phyloP scores from a whole-genome alignment of 768 basidiomycete species.

The Mycena vitilis region DNA sequence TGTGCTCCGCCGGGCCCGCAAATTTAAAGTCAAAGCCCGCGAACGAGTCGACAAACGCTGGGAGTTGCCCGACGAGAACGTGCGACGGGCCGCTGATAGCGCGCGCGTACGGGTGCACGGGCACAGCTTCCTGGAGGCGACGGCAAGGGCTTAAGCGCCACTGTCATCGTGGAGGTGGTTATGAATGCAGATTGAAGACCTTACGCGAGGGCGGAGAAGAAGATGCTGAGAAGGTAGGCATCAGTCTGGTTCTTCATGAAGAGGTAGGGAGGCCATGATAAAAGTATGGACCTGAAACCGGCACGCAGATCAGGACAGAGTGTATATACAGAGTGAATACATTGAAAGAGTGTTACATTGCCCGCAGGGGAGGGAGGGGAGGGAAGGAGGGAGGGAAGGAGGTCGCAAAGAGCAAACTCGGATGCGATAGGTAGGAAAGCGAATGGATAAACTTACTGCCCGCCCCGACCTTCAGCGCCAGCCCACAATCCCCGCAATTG shows the following conservation, averaged over 20 bases:
- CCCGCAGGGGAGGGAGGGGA: too few relatives aligned
- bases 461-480: slow-evolving; percentile 76
- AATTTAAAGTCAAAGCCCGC: slow-evolving; percentile 45
- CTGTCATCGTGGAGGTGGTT: slow-evolving; percentile 34
- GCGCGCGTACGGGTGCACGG: slow-evolving; percentile 90
- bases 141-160: slow-evolving; percentile 65
- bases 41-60: slow-evolving; percentile 75
- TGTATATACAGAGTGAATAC: too few relatives aligned
- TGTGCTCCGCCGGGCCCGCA: neutral
- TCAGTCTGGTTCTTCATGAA: too few relatives aligned
- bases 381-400: neutral
- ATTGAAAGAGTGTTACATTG: too few relatives aligned
- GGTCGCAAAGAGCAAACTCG: too few relatives aligned
- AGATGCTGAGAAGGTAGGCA: slow-evolving; percentile 72
- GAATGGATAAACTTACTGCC: slow-evolving; percentile 50
- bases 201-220: slow-evolving; percentile 90
- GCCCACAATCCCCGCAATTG: slow-evolving; percentile 76
- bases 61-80: slow-evolving; percentile 92
- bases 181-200: slow-evolving; percentile 58
- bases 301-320: too few relatives aligned
- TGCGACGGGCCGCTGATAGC: too few relatives aligned
- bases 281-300: neutral
- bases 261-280: neutral
- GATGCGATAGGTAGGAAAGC: too few relatives aligned
- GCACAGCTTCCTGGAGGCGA: slow-evolving; percentile 72